Evolutionary conservation across 495 filamentous ascomycete genomes (phyloP), one percentile per base, ranked within the genome.

Genomic region (Bacidia gigantensis): DNA sequence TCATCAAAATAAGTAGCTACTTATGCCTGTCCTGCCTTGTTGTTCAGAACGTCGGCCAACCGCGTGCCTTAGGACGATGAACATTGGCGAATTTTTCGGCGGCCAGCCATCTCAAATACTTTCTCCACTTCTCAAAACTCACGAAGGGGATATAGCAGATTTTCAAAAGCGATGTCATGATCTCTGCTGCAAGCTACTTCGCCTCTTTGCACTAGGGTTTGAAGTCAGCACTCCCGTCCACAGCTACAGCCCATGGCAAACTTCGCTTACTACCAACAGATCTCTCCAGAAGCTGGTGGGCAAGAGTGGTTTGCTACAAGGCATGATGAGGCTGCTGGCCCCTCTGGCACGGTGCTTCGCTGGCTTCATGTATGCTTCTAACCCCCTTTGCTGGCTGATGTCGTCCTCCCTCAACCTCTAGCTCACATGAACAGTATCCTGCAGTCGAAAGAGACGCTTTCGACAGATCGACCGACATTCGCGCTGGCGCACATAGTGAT

Each of bases 61-160:
- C n/a, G n/a, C n/a, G n/a, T n/a, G n/a, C n/a, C n/a, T n/a, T 56
- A 94, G 89, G 73, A 87, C 83, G 42, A 86, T 98, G 73, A 98
- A 98, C 68, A 81, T 98, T 47, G 86, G 85, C 60, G 78, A 84
- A 65, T 94, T 89, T 66, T 43, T 68, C 44, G 56, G 82, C 56
- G 73, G 75, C 62, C 81, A 86, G 67, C 76, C 87, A 26, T 82
- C 87, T 52, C 92, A 96, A 63, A 83, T 86, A 25, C 72, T 96
- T 9, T 87, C 90, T 0, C 61, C 69, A 20, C 66, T 74, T 11
- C 76, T 98, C n/a, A 56, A 65, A 21, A 50, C 75, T 7, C 65
- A 83, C 54, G 75, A 85, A 61, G 53, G 69, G 9, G 69, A 82
- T 11, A 74, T 96, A 54, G 62, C 69, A 46, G 60, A 67, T 52